Conservation (phyloP, 495 filamentous ascomycete species). For the Trichoderma gamsii region DNA sequence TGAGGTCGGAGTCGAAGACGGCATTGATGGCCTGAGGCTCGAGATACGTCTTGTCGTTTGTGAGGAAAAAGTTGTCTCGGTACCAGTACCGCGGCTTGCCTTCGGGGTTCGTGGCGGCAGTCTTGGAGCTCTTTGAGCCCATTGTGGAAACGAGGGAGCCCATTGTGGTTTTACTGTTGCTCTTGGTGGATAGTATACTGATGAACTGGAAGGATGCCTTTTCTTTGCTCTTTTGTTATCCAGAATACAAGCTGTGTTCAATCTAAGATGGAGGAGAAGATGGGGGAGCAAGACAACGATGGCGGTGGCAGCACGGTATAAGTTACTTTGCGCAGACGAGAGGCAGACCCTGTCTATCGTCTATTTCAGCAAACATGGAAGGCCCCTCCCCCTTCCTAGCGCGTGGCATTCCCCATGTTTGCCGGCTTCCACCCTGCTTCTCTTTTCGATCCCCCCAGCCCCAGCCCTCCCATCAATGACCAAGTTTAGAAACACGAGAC, state of each 20-base stretch:
- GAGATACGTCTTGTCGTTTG: constrained; percentile 45
- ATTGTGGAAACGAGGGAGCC: neutral
- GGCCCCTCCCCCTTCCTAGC: neutral
- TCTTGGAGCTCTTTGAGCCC: constrained; percentile 8
- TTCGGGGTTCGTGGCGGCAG: constrained; percentile 5
- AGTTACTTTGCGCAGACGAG: neutral
- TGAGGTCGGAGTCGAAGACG: constrained; percentile 43
- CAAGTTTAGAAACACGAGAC: constrained; percentile 1
- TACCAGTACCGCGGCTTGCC: constrained; percentile 26
- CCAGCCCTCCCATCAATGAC: neutral
- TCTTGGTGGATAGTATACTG: neutral
- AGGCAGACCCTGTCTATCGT: neutral
- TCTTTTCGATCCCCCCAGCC: neutral
- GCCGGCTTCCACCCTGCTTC: constrained; percentile 1
- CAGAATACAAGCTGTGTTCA: neutral
- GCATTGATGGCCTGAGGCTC: constrained; percentile 43
- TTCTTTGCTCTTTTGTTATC: neutral
- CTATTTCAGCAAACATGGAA: neutral
- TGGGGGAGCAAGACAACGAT: neutral
- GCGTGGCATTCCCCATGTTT: neutral
- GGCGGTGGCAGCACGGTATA: neutral
- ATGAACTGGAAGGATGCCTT: neutral
- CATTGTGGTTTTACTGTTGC: neutral
- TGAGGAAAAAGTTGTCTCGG: constrained; percentile 38
- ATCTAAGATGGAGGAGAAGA: neutral